Base-by-base conservation (phyloP, 1,284 basidiomycete genomes). In the Sphaerobolus stellatus region DNA sequence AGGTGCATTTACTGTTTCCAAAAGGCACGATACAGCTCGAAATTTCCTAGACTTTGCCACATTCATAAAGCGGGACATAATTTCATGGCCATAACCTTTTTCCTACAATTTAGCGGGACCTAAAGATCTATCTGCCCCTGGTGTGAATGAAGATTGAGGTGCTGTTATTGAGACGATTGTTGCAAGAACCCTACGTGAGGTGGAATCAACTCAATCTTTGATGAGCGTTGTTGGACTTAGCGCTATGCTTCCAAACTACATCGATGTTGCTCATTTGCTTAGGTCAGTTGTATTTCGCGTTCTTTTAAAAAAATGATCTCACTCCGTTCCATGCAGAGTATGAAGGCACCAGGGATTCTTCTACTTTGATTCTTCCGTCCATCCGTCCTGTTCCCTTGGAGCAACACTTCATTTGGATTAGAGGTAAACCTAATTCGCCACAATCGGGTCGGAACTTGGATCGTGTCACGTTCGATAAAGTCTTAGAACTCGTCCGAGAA, bases 141-240 rank as follows among this genome's bases (percentile, higher is more conserved):
- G n/a, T n/a, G n/a, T n/a, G n/a, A n/a, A n/a, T n/a, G 97, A 99
- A 75, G 94, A 98, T 60, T 90, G 97, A 64, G 97, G 97, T 40
- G 94, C 97, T 5, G 97, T 99, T 46, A 97, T 99, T 59, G 97
- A 99, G 71, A 94, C 95, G 0, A 99, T 99, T 63, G 95, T 99
- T 4, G 97, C 97, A 2, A 81, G 97, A 58, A n/a, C n/a, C n/a
- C n/a, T n/a, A n/a, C n/a, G n/a, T n/a, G 63, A 94, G 88, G 94
- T 97, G 48, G 97, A 99, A 71, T 95, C 94, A 1, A 94, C 86
- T 59, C 97, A 99, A 76, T 94, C 92, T 0, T 79, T 99, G 45
- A 99, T 99, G 63, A 87, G 97, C n/a, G 96, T 99, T 54, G 92
- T 99, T 28, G 97, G 97, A 11, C 76, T 99, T n/a, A 97, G 93